Percentiles rank a stretch among this genome's conserved stretches.
phyloP scores from a whole-genome alignment of 495 filamentous ascomycete genomes.

The Penicillium antarcticum region DNA sequence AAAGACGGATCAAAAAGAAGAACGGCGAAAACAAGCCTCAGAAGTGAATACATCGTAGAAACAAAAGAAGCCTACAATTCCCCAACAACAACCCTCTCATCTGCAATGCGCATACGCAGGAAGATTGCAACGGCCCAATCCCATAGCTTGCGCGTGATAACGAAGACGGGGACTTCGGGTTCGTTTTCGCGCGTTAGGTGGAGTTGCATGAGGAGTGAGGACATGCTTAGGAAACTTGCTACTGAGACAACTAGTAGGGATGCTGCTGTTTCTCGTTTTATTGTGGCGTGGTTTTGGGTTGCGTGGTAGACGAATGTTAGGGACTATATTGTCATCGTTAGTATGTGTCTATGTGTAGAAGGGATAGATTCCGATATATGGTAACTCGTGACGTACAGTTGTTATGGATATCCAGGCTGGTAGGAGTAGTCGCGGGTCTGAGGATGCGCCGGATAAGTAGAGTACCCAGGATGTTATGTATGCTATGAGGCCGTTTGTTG shows the following conservation, averaged over 20 bases:
- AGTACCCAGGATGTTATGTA: conserved; percentile 80
- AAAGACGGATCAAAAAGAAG: neutral
- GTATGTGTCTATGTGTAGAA: neutral
- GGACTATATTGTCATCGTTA: conserved; percentile 43
- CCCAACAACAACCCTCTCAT: conserved; percentile 19
- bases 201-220: conserved; percentile 63
- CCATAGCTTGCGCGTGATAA: conserved; percentile 48
- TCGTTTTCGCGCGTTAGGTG: conserved; percentile 65
- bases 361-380: no score
- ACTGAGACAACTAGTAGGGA: conserved; percentile 74
- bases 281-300: conserved; percentile 76
- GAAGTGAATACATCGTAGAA: neutral
- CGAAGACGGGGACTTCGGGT: conserved; percentile 58
- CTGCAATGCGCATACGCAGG: conserved; percentile 38
- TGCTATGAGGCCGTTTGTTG: conserved; percentile 74
- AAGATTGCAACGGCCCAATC: conserved; percentile 41
- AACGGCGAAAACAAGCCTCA: conserved; percentile 2
- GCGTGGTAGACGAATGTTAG: conserved; percentile 77
- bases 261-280: conserved; percentile 75
- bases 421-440: conserved; percentile 74
- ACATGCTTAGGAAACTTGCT: conserved; percentile 73
- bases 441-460: conserved; percentile 68
- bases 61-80: conserved; percentile 20
- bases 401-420: conserved; percentile 86
- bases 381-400: conserved; percentile 48